A percentile compares a stretch with the other conserved stretches of the same genome.
phyloP scores from a whole-genome alignment of 306 rosid genomes.

The Cicer judaicum region DNA sequence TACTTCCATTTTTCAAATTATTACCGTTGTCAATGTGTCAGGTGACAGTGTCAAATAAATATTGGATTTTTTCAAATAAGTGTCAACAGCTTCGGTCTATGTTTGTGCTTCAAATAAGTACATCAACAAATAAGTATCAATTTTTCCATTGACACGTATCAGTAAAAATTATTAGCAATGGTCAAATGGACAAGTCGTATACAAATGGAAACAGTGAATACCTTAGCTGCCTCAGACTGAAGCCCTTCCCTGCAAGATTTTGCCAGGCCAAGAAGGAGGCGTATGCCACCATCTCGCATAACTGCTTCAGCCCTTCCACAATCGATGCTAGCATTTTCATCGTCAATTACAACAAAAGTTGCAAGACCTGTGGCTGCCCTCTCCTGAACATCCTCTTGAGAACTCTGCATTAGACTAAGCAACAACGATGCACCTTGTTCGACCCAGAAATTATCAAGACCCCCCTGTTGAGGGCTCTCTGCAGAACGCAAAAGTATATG shows the following conservation, averaged over 20 bases:
- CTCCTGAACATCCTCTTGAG: constrained; percentile 98
- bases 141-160: neutral
- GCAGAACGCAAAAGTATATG: constrained; percentile 95
- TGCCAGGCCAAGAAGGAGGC: constrained; percentile 88
- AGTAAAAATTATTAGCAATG: constrained; percentile 29
- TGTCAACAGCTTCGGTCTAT: neutral
- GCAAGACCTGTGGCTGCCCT: constrained; percentile 99
- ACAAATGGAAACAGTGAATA: constrained; percentile 39
- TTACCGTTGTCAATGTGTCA: neutral
- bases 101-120: constrained; percentile 7
- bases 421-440: constrained; percentile 89
- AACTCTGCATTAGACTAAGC: constrained; percentile 97
- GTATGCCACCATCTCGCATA: constrained; percentile 95
- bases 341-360: constrained; percentile 97
- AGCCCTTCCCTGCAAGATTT: constrained; percentile 99
- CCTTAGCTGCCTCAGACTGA: constrained; percentile 99
- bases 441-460: constrained; percentile 90
- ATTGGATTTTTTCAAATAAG: too few species aligned
- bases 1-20: neutral
- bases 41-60: too few species aligned
- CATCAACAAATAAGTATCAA: constrained; percentile 35
- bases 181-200: constrained; percentile 4
- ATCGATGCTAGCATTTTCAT: constrained; percentile 95
- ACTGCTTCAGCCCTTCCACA: constrained; percentile 96
- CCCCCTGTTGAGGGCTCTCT: constrained; percentile 94